Evolutionary conservation across 192 early-diverging fungal species (phyloP), one percentile per base, ranked within the genome.

Genomic region (Coemansia reversa): DNA sequence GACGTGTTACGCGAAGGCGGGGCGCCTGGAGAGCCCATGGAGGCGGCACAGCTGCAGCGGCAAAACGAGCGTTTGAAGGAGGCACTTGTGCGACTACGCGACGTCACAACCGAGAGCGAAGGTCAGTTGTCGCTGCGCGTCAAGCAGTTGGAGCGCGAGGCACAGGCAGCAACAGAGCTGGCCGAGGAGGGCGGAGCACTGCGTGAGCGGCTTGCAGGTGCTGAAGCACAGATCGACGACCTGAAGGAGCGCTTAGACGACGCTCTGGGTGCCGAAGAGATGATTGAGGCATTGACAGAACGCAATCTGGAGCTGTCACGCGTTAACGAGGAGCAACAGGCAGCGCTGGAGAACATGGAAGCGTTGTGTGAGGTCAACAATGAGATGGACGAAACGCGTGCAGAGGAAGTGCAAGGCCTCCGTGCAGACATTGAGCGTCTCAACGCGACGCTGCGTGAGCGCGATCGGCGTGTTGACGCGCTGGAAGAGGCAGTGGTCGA

Each of bases 371-470:
- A 92, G 63, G 75, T 96, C 50, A 92, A 90, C 68, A 93, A 98
- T 63, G 94, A 96, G 74, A 77, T 96, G 66, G 96, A 98, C 70
- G 93, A 95, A 66, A 92, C 89, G 63, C 94, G 95, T 63, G 84
- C 94, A 4, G 89, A 94, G 53, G 93, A 90, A 23, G 91, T 93
- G 70, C 89, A 93, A 59, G 87, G 93, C 39, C 79, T 96, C 45
- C 86, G 90, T 55, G 87, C 86, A 22, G 96, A 96, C 62, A 45
- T 82, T 65, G 89, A 90, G 59, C 78, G 88, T 54, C 91, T 92
- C 67, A 89, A 90, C 51, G 86, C 73, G 24, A 74, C 89, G 24
- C 72, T 93, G 29, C 62, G 84, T 47, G 92, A 88, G 30, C 81
- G 86, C 16, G 54, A 82, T 49, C 79, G 82, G 55, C 75, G 83